A percentile compares a stretch with the other conserved stretches of the same genome.
Evolutionary conservation across 805 yeast species (phyloP).

Genomic region (Candida germanica): DNA sequence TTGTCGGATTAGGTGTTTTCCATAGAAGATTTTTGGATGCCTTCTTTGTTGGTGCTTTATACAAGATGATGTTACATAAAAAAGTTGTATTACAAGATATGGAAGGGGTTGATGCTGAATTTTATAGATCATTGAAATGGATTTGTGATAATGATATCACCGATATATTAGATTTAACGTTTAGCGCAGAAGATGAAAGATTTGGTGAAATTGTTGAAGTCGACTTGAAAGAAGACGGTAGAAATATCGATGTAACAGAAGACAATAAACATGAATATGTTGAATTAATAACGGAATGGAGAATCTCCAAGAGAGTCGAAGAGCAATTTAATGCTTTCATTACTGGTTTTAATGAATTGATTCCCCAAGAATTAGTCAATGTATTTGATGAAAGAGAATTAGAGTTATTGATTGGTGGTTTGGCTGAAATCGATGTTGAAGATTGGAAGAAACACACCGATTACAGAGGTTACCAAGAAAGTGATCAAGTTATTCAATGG

Average conservation of each 20-base stretch:
- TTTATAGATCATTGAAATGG: conserved; percentile 93
- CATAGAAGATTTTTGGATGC: conserved; percentile 97
- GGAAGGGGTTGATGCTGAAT: conserved; percentile 99
- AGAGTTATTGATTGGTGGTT: conserved; percentile 95
- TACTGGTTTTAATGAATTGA: conserved; percentile 95
- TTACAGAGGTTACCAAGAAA: conserved; percentile 95
- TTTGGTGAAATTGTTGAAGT: conserved; percentile 90
- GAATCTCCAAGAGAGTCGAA: conserved; percentile 86
- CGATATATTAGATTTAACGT: conserved; percentile 75
- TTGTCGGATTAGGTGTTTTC: conserved; percentile 97
- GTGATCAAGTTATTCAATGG: conserved; percentile 97
- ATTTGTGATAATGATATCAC: conserved; percentile 92
- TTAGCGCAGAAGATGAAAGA: conserved; percentile 86
- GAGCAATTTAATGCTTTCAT: conserved; percentile 95
- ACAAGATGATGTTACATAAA: conserved; percentile 95
- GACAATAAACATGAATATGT: conserved; percentile 95
- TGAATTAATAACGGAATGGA: conserved; percentile 94
- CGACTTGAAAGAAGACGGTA: conserved; percentile 87
- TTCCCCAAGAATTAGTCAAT: conserved; percentile 93
- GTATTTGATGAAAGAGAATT: conserved; percentile 98
- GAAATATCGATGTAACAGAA: conserved; percentile 86
- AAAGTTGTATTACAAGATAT: conserved; percentile 93
- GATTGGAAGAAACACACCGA: conserved; percentile 99
- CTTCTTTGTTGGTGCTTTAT: conserved; percentile 95
- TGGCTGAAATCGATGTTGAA: conserved; percentile 95